A percentile compares a stretch with the other conserved stretches of the same genome.
Evolutionary conservation across 768 basidiomycete genomes (phyloP).

Genomic region (Omphalotus guepiniiformis): DNA sequence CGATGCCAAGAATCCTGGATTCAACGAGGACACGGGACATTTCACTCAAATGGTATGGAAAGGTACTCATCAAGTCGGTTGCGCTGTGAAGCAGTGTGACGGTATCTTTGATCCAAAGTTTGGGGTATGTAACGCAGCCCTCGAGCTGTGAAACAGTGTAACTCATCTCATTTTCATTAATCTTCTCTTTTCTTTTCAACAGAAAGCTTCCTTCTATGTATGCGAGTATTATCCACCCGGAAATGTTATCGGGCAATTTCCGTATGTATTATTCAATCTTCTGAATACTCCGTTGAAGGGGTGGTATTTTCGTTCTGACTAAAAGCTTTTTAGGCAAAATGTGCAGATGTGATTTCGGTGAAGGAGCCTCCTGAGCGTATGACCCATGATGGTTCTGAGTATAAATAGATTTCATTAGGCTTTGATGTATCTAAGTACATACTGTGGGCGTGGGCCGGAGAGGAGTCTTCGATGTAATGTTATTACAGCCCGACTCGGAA

Average conservation of each 20-base stretch:
- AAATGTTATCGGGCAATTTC: slow-evolving; percentile 41
- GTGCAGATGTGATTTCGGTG: too few species aligned
- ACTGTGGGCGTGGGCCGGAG: too few species aligned
- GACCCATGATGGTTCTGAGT: too few species aligned
- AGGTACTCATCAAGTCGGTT: slow-evolving; percentile 38
- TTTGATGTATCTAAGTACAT: too few species aligned
- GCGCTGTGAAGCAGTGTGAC: slow-evolving; percentile 32
- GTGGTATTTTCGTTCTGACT: too few species aligned
- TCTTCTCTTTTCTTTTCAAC: background rate
- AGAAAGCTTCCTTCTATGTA: slow-evolving; percentile 35
- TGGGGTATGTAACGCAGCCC: slow-evolving; percentile 14
- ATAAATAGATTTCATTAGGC: too few species aligned
- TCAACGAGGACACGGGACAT: slow-evolving; percentile 27
- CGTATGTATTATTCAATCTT: slow-evolving; percentile 24
- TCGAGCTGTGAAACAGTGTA: slow-evolving; percentile 18
- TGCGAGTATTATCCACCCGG: slow-evolving; percentile 43
- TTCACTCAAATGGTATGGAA: slow-evolving; percentile 54
- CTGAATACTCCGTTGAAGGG: too few species aligned
- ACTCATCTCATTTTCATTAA: background rate
- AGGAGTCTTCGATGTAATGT: too few species aligned
- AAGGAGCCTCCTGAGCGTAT: too few species aligned
- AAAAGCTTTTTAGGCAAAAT: too few species aligned
- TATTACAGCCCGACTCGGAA: too few species aligned
- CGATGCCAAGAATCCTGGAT: slow-evolving; percentile 32
- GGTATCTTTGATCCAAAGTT: slow-evolving; percentile 34